phyloP scores from a whole-genome alignment of 768 basidiomycete genomes.

The Pisolithus tinctorius region DNA sequence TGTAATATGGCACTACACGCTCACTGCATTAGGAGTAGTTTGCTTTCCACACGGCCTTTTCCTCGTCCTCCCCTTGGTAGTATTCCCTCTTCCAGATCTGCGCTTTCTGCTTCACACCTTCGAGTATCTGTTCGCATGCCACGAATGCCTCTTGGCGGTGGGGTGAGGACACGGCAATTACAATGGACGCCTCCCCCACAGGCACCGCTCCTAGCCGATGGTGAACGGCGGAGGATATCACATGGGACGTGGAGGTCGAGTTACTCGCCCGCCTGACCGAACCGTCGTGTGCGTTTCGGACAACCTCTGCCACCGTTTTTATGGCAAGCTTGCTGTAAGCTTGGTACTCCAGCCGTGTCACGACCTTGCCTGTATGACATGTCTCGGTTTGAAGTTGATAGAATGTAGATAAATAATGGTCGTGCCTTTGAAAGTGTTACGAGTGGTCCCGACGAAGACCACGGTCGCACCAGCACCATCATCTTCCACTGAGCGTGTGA shows the following conservation, averaged over 20 bases:
- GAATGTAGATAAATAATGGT: not conserved
- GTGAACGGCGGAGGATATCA: slow-evolving; percentile 57
- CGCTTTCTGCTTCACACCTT: slow-evolving; percentile 73
- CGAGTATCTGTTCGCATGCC: slow-evolving; percentile 78
- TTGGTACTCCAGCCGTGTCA: slow-evolving; percentile 74
- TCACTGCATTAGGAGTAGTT: slow-evolving; percentile 31
- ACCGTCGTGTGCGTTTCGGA: slow-evolving; percentile 36
- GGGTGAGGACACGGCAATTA: slow-evolving; percentile 78
- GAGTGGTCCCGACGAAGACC: slow-evolving; percentile 79
- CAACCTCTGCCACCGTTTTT: slow-evolving; percentile 63
- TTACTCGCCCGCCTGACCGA: slow-evolving; percentile 34
- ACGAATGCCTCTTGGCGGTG: slow-evolving; percentile 78
- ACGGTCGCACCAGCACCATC: slow-evolving; percentile 66
- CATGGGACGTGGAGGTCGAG: slow-evolving; percentile 30
- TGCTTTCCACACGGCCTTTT: slow-evolving; percentile 63
- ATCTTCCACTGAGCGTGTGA: slow-evolving; percentile 57
- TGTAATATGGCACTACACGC: not conserved
- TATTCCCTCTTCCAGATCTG: slow-evolving; percentile 93
- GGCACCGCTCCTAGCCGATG: slow-evolving; percentile 76
- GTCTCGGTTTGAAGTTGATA: slow-evolving; percentile 6
- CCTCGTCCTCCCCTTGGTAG: slow-evolving; percentile 64
- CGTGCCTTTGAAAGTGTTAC: slow-evolving; percentile 77
- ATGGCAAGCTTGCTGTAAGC: slow-evolving; percentile 78
- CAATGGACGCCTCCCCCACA: slow-evolving; percentile 76
- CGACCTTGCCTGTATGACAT: slow-evolving; percentile 48